phyloP scores from a whole-genome alignment of 192 early-diverging fungal species.

The Podila clonocystis region DNA sequence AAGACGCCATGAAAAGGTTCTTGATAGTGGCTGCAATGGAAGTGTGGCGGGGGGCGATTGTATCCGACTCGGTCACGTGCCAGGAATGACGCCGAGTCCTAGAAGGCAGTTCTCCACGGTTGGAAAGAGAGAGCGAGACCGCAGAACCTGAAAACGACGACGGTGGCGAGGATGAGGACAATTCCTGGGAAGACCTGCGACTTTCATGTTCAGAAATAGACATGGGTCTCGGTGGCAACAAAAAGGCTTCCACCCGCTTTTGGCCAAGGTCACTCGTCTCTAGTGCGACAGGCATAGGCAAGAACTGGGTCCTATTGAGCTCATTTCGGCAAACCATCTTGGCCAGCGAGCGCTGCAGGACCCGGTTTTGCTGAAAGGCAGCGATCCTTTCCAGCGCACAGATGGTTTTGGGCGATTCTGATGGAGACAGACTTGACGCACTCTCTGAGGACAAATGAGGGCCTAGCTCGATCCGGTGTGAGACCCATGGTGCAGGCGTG shows the following conservation, averaged over 20 bases:
- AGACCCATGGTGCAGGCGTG: slow-evolving; percentile 19
- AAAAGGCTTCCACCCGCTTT: slow-evolving; percentile 7
- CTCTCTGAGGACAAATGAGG: background rate
- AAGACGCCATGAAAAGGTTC: no score
- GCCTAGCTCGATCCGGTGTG: background rate
- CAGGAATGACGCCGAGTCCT: no score
- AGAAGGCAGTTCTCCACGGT: no score
- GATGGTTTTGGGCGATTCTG: background rate
- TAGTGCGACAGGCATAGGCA: slow-evolving; percentile 7
- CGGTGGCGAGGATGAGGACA: no score
- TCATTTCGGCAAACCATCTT: background rate
- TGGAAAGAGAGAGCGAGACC: no score
- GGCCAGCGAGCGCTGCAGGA: slow-evolving; percentile 6
- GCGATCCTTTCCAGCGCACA: slow-evolving; percentile 14
- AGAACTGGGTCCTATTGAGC: slow-evolving; percentile 4
- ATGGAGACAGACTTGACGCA: background rate
- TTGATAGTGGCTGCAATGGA: no score
- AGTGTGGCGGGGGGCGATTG: no score
- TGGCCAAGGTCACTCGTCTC: slow-evolving; percentile 15
- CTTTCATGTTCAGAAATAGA: no score
- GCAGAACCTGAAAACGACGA: no score
- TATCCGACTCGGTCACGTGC: no score
- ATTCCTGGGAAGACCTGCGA: no score
- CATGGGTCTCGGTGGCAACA: no score
- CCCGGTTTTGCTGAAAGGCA: slow-evolving; percentile 19